Evolutionary conservation across 345 rosid species (phyloP).

Genomic region (Eucalyptus pauciflora): DNA sequence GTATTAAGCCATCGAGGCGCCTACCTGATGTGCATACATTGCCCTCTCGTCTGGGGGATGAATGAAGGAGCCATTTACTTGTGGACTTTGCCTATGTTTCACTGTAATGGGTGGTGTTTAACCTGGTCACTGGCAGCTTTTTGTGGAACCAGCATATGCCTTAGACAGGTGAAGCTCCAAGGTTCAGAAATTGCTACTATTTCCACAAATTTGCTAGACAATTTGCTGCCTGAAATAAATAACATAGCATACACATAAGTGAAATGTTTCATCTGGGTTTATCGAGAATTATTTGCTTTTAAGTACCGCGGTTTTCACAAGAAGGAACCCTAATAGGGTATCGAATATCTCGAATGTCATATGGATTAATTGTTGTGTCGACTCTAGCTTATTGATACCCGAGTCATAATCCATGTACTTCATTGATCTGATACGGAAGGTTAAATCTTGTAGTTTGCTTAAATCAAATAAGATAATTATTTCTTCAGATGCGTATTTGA

Average conservation of each 20-base stretch:
- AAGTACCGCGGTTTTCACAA: background rate
- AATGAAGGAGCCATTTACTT: background rate
- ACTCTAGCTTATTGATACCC: background rate
- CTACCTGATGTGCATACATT: background rate
- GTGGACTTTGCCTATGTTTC: conserved; percentile 1
- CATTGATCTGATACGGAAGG: background rate
- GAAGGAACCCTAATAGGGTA: background rate
- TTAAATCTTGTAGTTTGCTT: background rate
- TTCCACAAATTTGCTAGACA: background rate
- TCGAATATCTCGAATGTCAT: background rate
- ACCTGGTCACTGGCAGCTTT: background rate
- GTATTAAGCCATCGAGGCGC: background rate
- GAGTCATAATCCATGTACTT: background rate
- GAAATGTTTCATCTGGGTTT: background rate
- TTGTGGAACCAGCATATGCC: background rate
- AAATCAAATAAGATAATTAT: background rate
- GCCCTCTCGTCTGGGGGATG: background rate
- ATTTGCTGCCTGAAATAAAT: background rate
- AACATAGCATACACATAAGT: background rate
- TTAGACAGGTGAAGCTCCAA: background rate
- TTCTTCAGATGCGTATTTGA: background rate
- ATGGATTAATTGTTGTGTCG: background rate
- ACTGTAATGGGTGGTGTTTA: background rate
- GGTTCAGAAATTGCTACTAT: background rate
- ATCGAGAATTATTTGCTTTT: background rate